Evolutionary conservation across 768 basidiomycete species (phyloP).

Genomic region (Trametes gibbosa): DNA sequence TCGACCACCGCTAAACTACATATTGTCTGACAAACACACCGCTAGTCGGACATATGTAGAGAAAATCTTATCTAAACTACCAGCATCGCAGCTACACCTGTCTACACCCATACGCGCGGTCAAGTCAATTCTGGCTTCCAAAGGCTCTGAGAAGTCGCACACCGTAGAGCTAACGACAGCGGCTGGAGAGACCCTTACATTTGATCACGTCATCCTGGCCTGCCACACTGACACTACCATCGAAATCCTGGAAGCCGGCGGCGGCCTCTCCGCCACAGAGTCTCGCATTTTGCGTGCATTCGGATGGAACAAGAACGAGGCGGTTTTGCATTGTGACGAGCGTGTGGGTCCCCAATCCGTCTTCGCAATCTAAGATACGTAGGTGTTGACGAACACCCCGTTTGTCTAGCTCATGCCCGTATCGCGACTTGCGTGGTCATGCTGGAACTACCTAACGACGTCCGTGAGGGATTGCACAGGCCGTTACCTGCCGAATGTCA

Average conservation of each 20-base stretch:
- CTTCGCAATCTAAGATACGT: neutral
- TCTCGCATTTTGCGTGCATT: constrained; percentile 54
- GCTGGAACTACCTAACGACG: constrained; percentile 76
- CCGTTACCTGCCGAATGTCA: constrained; percentile 43
- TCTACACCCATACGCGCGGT: constrained; percentile 52
- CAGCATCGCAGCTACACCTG: constrained; percentile 52
- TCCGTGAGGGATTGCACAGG: constrained; percentile 39
- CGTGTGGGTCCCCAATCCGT: constrained; percentile 37
- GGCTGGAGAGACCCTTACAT: constrained; percentile 41
- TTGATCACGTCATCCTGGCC: constrained; percentile 73
- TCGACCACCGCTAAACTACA: no score
- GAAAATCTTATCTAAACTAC: constrained; percentile 54
- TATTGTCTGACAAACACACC: no score
- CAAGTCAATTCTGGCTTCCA: constrained; percentile 11
- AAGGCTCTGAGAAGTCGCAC: neutral
- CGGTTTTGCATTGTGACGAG: constrained; percentile 62
- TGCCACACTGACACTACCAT: constrained; percentile 70
- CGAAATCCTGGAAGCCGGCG: constrained; percentile 47
- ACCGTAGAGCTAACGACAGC: constrained; percentile 46
- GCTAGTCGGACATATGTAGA: constrained; percentile 64
- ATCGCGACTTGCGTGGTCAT: constrained; percentile 61
- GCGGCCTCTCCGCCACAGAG: constrained; percentile 50
- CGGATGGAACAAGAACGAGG: constrained; percentile 67
- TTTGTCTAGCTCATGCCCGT: constrained; percentile 61
- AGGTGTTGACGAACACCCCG: neutral